Base-by-base conservation (phyloP, 1,139 yeast genomes). In the Diutina siamensis region DNA sequence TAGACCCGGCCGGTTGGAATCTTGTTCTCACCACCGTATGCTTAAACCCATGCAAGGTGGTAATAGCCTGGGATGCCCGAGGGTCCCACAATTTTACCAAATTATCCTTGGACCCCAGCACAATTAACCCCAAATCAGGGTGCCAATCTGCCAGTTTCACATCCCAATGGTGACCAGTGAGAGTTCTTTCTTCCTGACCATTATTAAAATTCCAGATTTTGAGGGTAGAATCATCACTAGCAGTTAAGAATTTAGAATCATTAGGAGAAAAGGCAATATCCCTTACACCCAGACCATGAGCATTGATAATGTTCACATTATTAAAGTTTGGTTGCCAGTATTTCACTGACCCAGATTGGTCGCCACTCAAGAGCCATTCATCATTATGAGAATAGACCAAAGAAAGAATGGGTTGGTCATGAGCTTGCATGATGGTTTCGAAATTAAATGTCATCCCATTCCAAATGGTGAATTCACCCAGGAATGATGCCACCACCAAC, bases 261-360 rank as follows among this genome's bases (percentile, higher is more conserved):
- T 83, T 83, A 4, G 96, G 96, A 44, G 94, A 78, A 62, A 94
- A 89, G 9, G 94, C 82, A 35, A 92, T 74, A 56, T 87, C 97
- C 52, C 95, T 72, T 34, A 92, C 76, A 13, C 88, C 87, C 61
- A 87, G 84, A 10, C 72, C 67, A 60, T 92, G 98, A 0, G 87
- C 95, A 46, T 75, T 71, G 35, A 92, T 64, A 49, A 86, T 85
- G 60, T 89, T 88, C 44, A 94, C 97, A 66, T 92, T 92, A 63
- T 92, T 92, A 68, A 92, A 87, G 63, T 94, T 92, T 7, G 97
- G 95, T 63, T 92, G 97, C 97, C 98, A 94, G 58, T 84, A 92
- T 65, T 92, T 92, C 56, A 92, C 75, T 10, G 74, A 72, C 31
- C 98, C 99, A 49, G 83, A 89, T 57, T 88, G 94, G 62, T 92